A percentile compares a stretch with the other conserved stretches of the same genome.
Conservation (phyloP, 1,284 basidiomycete species). For the Tilletia walkeri region DNA sequence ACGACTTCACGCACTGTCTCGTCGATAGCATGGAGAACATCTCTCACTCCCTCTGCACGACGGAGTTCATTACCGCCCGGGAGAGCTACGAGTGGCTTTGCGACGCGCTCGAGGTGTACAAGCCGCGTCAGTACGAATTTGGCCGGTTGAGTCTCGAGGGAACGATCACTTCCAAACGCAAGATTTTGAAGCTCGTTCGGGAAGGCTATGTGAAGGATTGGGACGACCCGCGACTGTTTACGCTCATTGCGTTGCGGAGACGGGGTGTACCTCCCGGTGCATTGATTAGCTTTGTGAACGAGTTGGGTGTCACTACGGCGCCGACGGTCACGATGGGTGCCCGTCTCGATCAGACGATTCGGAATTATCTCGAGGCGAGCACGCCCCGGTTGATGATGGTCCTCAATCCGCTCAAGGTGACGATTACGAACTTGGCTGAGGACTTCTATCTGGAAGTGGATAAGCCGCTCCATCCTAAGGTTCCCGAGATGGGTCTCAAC, state of each 20-base stretch:
- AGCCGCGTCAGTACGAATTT: constrained; percentile 96
- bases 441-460: constrained; percentile 80
- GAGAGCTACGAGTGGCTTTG: constrained; percentile 99
- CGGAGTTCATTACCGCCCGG: constrained; percentile 92
- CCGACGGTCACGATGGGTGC: constrained; percentile 70
- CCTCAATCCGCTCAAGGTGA: constrained; percentile 82
- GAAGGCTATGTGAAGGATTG: constrained; percentile 82
- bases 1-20: constrained; percentile 98
- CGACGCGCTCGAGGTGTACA: constrained; percentile 92
- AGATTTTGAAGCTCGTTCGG: constrained; percentile 84
- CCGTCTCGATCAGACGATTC: constrained; percentile 85
- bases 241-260: constrained; percentile 88
- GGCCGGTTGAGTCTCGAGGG: constrained; percentile 91
- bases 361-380: constrained; percentile 83
- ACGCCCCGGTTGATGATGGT: constrained; percentile 92
- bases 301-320: constrained; percentile 82
- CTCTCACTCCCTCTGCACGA: constrained; percentile 95
- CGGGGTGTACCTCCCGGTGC: constrained; percentile 95
- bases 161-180: constrained; percentile 95
- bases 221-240: constrained; percentile 99
- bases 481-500: constrained; percentile 79
- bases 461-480: constrained; percentile 92
- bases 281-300: constrained; percentile 86
- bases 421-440: constrained; percentile 72
- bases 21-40: constrained; percentile 99